Base-by-base conservation (phyloP, 2,329 filamentous ascomycete species). In the Penicillium sp. region DNA sequence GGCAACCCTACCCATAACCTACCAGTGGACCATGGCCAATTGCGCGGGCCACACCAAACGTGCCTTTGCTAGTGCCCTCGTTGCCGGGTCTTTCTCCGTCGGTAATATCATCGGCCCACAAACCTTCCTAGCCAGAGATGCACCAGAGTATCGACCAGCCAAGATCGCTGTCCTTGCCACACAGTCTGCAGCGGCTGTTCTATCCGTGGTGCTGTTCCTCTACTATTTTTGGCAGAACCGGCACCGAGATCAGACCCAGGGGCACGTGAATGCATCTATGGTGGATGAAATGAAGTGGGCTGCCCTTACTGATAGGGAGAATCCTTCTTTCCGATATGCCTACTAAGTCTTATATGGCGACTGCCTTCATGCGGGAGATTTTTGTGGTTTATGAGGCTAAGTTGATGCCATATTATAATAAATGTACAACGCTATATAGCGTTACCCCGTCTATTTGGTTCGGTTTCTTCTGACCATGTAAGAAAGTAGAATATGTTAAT, bases 11-110 rank as follows among this genome's bases (percentile, higher is more conserved):
- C 75, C 73, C 25, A 62, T 76, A n/a, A 55, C 76, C n/a, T 71
- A 73, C 24, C 70, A 71, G 8, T 75, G 71, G 72, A 74, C 75
- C 9, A 71, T 74, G 24, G 70, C 68, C 28, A 79, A 79, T 50
- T 69, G 73, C 12, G 75, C 75, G 2, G 75, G 76, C 0, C 72
- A 78, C 49, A 76, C 75, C 3, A 79, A 78, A 59, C 76, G 77
- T 44, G 72, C 75, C 13, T 75, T 75, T 5, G 66, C 72, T 23
- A 76, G 74, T 32, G 75, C 75, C 0, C 55, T 78, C 4, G 64
- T 75, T 1, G 67, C 75, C 8, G 68, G 74, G n/a, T 66, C 66
- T 2, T 75, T 75, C 55, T 69, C 68, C 10, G 60, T 73, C 7
- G 72, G 70, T n/a, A 75, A 75, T 46, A 75, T 76, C 49, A 67